Evolutionary conservation across 129 eudicot genomes (phyloP).

Genomic region (Silybum marianum): DNA sequence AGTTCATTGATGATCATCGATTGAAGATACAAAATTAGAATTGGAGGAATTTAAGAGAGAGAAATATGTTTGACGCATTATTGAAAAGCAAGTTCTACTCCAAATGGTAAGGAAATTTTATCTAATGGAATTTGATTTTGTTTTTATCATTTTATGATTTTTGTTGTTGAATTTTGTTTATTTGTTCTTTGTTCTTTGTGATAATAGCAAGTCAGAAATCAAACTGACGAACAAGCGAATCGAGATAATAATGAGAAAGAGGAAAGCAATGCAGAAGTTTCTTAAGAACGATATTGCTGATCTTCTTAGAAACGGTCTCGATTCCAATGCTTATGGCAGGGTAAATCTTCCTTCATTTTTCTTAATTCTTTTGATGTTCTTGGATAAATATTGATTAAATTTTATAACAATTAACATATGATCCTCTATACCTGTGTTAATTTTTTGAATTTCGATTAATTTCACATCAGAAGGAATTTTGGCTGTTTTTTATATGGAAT

Average conservation of each 20-base stretch:
- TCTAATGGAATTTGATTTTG: neutral
- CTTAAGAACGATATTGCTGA: slow-evolving; percentile 78
- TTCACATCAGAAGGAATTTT: neutral
- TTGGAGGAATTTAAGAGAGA: neutral
- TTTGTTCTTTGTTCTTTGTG: slow-evolving; percentile 15
- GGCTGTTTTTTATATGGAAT: neutral
- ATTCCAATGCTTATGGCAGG: slow-evolving; percentile 73
- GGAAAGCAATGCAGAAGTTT: slow-evolving; percentile 75
- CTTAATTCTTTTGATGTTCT: neutral
- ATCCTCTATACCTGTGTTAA: neutral
- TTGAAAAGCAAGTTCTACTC: slow-evolving; percentile 68
- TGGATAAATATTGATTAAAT: neutral
- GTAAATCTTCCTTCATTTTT: slow-evolving; percentile 31
- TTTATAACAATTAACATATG: neutral
- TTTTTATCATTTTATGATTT: neutral
- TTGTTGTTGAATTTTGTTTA: neutral
- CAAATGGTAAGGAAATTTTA: slow-evolving; percentile 46
- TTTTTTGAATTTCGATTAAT: neutral
- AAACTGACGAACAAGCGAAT: slow-evolving; percentile 57
- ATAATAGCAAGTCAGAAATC: slow-evolving; percentile 57
- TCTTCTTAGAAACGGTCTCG: slow-evolving; percentile 66
- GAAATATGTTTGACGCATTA: slow-evolving; percentile 59
- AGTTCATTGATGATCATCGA: neutral
- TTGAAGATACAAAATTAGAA: slow-evolving; percentile 5
- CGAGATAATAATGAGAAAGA: slow-evolving; percentile 67